Evolutionary conservation across 257 asterid genomes (phyloP), one percentile per base, ranked within the genome.

Genomic region (Ehretia macrophylla): DNA sequence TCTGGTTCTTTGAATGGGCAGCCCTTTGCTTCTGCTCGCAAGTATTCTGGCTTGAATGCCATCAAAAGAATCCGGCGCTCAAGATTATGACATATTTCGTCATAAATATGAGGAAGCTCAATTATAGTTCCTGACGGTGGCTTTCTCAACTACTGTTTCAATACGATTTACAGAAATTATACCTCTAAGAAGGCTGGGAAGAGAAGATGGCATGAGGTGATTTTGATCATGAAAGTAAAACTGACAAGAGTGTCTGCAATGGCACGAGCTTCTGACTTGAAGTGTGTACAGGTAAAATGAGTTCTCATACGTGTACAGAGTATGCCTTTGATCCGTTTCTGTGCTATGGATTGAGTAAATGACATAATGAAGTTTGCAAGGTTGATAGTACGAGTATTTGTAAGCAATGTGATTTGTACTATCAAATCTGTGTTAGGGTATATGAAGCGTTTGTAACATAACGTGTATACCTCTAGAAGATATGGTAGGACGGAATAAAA

Each of bases 1-100:
- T 76, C 85, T 0, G 82, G 90, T 67, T 79, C 90, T 20, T 71
- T 83, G 78, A 87, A 90, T 40, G 79, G 93, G 37, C 90, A 81
- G 61, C 91, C 87, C 1, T 66, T 77, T 51, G 84, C 88, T 56
- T 81, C 90, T 37, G 81, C 77, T 23, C 74, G 75, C 51, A 78
- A 75, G 61, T 78, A 80, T 63, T 85, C 85, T 3, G 83, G 84
- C 0, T 65, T 79, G 44, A 74, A 81, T 59, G 69, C 82, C 27
- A 64, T 75, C 40, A 90, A 81, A 64, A 77, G 64, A 18, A 74
- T 66, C 22, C 60, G 71, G 23, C 79, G 93, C 57, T 87, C 97
- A 56, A 74, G 84, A 70, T 75, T 90, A 64, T 87, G 81, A 84
- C 59, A 69, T 61, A 50, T 32, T 66, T 51, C 59, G 65, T 17